Evolutionary conservation across 1,284 basidiomycete species (phyloP), one percentile per base, ranked within the genome.

Genomic region (Tilletia horrida): DNA sequence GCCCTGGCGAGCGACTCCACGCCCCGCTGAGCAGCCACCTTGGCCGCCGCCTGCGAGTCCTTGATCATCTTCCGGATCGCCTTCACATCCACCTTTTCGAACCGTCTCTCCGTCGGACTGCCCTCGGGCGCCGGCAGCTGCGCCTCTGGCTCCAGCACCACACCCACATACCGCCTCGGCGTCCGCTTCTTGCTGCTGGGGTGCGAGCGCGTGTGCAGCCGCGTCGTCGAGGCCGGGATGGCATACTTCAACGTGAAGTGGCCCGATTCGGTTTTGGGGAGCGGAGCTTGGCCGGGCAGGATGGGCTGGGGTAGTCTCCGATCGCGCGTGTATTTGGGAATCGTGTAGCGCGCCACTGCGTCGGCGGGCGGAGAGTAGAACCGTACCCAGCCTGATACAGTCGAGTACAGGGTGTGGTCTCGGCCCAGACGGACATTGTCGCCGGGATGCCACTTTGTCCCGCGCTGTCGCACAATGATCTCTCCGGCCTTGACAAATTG

Each of bases 381-480:
- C 47, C 74, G 73, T n/a, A 81, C 79, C 50, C 72, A 80, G 45
- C 80, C 80, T 0, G 79, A 73, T 23, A 71, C 71, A 6, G 72
- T 75, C 14, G 80, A 79, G 67, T 76, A 81, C 65, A 81, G 72
- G 59, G 80, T 81, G 71, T 81, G 80, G 52, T 81, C 80, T 62
- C 71, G 72, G 67, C 80, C 80, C 61, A 81, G 80, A 21, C 64
- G 66, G 18, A 76, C 78, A 47, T 81, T 77, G 47, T 78, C 73
- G 13, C 80, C 80, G 0, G 80, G 70, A 47, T 81, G 79, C 79
- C 79, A 81, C 25, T 72, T 70, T 11, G 80, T 81, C 31, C 80
- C 80, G 59, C 80, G 73, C 61, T 81, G 80, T 29, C 80, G 72
- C 63, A 73, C 69, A 70, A 81, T 73, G 69, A 81, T 81, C 59